Evolutionary conservation across 164 flowering plant species (phyloP).

Genomic region (Brasenia schreberi): DNA sequence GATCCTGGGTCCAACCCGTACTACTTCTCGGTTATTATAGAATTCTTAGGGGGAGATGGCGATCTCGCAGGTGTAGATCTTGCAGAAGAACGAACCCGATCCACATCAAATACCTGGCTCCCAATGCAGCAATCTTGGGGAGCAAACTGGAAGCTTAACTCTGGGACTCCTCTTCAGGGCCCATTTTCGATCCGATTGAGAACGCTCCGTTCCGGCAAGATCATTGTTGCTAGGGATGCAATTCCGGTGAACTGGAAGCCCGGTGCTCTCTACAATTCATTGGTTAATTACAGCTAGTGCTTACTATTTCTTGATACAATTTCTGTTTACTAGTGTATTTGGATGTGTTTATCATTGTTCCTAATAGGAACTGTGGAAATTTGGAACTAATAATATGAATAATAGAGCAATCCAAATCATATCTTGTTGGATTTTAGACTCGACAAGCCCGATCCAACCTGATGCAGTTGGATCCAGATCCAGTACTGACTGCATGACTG

Average conservation of each 20-base stretch:
- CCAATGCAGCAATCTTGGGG: constrained; percentile 61
- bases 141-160: constrained; percentile 46
- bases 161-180: constrained; percentile 19
- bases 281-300: constrained; percentile 28
- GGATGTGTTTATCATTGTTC: too few species aligned
- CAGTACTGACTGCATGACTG: too few species aligned
- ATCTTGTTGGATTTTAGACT: too few species aligned
- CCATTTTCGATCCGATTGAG: constrained; percentile 42
- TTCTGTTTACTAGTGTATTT: too few species aligned
- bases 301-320: too few species aligned
- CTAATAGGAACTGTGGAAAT: too few species aligned
- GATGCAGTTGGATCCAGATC: too few species aligned
- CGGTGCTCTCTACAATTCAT: constrained; percentile 41
- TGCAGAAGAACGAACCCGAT: constrained; percentile 6
- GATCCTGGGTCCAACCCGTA: constrained; percentile 41
- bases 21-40: constrained; percentile 34
- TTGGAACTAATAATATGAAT: too few species aligned
- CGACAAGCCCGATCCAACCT: too few species aligned
- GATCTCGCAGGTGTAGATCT: constrained; percentile 35
- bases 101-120: constrained; percentile 15
- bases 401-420: too few species aligned
- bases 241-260: constrained; percentile 56
- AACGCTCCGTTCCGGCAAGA: constrained; percentile 20
- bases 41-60: constrained; percentile 46
- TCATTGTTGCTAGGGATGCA: constrained; percentile 37